Percentiles rank a stretch among this genome's conserved stretches.
These are phyloP conservation scores for Strobilomyces echinocephalus DNA, from an alignment of 768 basidiomycete genomes.

Conservation along the genomic window DNA sequence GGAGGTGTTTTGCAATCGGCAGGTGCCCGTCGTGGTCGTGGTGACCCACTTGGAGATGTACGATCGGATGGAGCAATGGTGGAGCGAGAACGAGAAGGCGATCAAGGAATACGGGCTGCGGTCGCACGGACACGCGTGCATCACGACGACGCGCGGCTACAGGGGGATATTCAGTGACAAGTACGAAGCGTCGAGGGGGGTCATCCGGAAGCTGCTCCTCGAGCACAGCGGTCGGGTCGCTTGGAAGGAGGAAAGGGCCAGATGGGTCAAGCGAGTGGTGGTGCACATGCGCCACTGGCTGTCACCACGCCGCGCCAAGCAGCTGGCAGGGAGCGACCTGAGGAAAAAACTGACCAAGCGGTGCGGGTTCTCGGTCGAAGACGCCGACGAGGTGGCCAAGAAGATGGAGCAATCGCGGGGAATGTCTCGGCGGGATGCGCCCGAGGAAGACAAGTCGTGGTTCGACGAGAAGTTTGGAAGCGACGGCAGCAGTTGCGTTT, in stretches of 20 bases:
- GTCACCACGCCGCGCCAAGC: slow-evolving; percentile 11
- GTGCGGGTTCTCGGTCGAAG: slow-evolving; percentile 21
- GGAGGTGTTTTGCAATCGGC: slow-evolving; percentile 35
- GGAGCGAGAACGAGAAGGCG: slow-evolving; percentile 31
- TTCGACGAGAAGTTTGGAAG: slow-evolving; percentile 17
- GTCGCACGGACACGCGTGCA: slow-evolving; percentile 36
- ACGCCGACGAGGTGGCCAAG: slow-evolving; percentile 16
- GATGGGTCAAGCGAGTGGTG: slow-evolving; percentile 23
- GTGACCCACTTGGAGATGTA: slow-evolving; percentile 35
- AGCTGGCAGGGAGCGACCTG: slow-evolving; percentile 9
- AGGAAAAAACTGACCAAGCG: slow-evolving; percentile 20
- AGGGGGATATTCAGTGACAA: slow-evolving; percentile 21
- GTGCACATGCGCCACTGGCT: slow-evolving; percentile 26
- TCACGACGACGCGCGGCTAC: slow-evolving; percentile 33
- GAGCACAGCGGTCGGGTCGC: slow-evolving; percentile 9
- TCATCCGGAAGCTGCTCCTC: slow-evolving; percentile 19
- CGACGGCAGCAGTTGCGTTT: slow-evolving; percentile 7
- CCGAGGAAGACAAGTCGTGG: slow-evolving; percentile 16
- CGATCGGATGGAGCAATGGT: slow-evolving; percentile 37
- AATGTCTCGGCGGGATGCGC: not conserved
- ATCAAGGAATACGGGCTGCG: slow-evolving; percentile 33
- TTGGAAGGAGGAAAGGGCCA: slow-evolving; percentile 25
- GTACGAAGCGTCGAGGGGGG: slow-evolving; percentile 31
- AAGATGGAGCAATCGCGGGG: slow-evolving; percentile 17
- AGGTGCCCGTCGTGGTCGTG: slow-evolving; percentile 29